Base-by-base conservation (phyloP, 257 asterid species). In the Solanum microdontum region DNA sequence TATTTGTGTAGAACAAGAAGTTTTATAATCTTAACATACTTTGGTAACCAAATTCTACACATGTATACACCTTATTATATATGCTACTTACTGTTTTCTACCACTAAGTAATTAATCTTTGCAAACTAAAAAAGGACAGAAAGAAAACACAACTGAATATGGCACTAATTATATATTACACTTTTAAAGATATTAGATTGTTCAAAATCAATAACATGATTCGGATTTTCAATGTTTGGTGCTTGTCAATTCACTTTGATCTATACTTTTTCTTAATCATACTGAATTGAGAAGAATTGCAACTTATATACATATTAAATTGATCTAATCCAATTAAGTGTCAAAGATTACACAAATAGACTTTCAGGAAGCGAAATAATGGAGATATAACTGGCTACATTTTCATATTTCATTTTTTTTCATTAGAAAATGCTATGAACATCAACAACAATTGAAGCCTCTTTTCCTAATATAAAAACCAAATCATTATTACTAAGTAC, bases 401-500 rank as follows among this genome's bases (percentile, higher is more conserved):
- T 21, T 19, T 58, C 66, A 33, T 7, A 21, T 33, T 33, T 73
- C 26, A 73, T 4, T 2, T 19, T 19, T 37, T 19, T 39, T 34
- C 32, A 36, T 7, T 75, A 11, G 14, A 75, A 75, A 51, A 36
- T 34, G 32, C 64, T 86, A 86, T 86, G 90, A 87, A 87, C 90
- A 84, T 84, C 86, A 91, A 83, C 87, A 86, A 87, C 62, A 88
- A 88, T 88, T 84, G 64, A 84, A 48, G 86, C 83, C 68, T 45
- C 66, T 45, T 55, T 17, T 45, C 84, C 62, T 40, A 40, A 77
- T 13, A 58, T 40, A 33, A 26, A 43, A 34, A 24, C 34, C 4
- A 7, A 7, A 17, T 70, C 12, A 24, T 89, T 34, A 90, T 90
- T 73, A 90, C 86, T 89, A 83, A 84, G 87, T 90, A 39, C 91